Conservation (phyloP, 2,329 filamentous ascomycete species). For the Pyrenophora seminiperda region DNA sequence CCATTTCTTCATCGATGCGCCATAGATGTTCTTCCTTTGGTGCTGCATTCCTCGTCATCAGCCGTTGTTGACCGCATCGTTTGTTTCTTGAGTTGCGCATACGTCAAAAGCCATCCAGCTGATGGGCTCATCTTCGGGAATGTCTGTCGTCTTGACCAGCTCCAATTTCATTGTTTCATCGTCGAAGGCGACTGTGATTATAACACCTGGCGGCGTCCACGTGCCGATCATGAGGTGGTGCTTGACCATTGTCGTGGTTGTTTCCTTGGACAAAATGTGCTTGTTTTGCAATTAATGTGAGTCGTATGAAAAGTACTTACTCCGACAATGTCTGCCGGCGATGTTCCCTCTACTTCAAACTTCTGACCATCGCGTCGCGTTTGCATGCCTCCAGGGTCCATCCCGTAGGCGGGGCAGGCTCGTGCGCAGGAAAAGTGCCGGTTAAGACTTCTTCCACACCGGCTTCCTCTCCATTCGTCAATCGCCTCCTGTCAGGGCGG, state of each 20-base stretch:
- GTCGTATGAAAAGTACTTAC: not conserved
- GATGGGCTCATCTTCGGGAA: slow-evolving; percentile 82
- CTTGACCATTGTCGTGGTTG: slow-evolving; percentile 62
- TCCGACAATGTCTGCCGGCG: not conserved
- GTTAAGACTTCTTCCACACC: slow-evolving; percentile 34
- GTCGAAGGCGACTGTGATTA: slow-evolving; percentile 88
- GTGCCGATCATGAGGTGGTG: slow-evolving; percentile 93
- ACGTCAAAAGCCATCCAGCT: slow-evolving; percentile 94
- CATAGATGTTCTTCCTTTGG: slow-evolving; percentile 81
- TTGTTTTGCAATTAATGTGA: not conserved
- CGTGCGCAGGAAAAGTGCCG: slow-evolving; percentile 24
- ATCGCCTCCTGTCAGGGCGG: slow-evolving; percentile 19
- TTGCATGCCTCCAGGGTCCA: slow-evolving; percentile 14
- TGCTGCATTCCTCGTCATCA: slow-evolving; percentile 59
- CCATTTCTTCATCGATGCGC: slow-evolving; percentile 93
- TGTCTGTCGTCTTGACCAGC: slow-evolving; percentile 78
- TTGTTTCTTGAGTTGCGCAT: slow-evolving; percentile 41
- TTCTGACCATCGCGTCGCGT: slow-evolving; percentile 17
- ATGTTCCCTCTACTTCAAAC: slow-evolving; percentile 1
- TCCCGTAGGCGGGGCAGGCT: slow-evolving; percentile 33
- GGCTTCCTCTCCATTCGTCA: slow-evolving; percentile 63
- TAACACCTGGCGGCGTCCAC: slow-evolving; percentile 87
- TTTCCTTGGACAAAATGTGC: not conserved
- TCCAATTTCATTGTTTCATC: slow-evolving; percentile 76
- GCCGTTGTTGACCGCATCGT: slow-evolving; percentile 11